Percentiles rank a stretch among this genome's conserved stretches.
phyloP scores from a whole-genome alignment of 495 filamentous ascomycete species.

The Hypoxylon rickii region DNA sequence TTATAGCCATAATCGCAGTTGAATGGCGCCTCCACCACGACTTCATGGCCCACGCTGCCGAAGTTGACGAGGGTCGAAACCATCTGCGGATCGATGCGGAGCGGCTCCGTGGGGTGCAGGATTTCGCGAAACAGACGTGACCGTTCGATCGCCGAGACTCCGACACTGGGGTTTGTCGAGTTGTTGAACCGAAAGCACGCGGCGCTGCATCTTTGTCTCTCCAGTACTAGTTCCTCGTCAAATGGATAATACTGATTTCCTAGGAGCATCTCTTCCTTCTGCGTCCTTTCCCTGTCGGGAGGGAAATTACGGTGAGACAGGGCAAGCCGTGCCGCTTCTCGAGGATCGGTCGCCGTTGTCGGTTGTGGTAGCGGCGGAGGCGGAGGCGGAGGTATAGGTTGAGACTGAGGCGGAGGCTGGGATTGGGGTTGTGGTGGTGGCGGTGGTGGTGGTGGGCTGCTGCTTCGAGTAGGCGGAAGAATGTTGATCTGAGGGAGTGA shows the following conservation, averaged over 20 bases:
- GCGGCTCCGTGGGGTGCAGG: conserved; percentile 55
- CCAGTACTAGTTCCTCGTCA: conserved; percentile 76
- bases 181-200: conserved; percentile 91
- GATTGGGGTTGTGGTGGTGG: not conserved
- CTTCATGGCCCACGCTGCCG: conserved; percentile 75
- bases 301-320: conserved; percentile 57
- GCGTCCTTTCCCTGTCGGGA: conserved; percentile 56
- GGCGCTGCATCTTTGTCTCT: conserved; percentile 83
- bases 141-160: conserved; percentile 77
- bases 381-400: conserved; percentile 39
- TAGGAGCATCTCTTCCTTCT: conserved; percentile 93
- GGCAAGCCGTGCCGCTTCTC: conserved; percentile 64
- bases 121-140: conserved; percentile 80
- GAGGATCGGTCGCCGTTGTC: conserved; percentile 47
- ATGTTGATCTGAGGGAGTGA: conserved; percentile 50
- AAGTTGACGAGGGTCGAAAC: conserved; percentile 53
- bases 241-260: conserved; percentile 82
- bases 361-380: conserved; percentile 27
- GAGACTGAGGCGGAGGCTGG: conserved; percentile 34
- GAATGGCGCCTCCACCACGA: conserved; percentile 87
- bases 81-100: conserved; percentile 50
- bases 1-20: conserved; percentile 97
- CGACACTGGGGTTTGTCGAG: conserved; percentile 76
- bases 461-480: conserved; percentile 52
- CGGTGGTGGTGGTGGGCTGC: conserved; percentile 41